A percentile compares a stretch with the other conserved stretches of the same genome.
These are phyloP conservation scores for Ephemerocybe angulata DNA, from an alignment of 768 basidiomycete species.

Conservation along the genomic window DNA sequence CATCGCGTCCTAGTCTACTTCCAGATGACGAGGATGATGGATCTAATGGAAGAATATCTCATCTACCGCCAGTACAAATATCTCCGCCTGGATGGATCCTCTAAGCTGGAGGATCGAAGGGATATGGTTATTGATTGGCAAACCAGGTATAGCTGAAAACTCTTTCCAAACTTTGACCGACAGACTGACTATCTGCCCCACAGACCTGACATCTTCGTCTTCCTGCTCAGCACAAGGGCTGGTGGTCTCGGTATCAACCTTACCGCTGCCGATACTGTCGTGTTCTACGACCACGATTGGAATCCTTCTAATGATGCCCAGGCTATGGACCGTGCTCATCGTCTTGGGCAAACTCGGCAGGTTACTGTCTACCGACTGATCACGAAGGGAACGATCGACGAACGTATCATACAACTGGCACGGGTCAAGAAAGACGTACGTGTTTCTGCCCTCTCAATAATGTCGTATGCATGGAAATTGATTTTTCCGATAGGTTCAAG, in stretches of 20 bases:
- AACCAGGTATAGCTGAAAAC: constrained; percentile 60
- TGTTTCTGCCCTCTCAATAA: constrained; percentile 9
- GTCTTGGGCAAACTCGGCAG: constrained; percentile 93
- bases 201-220: constrained; percentile 86
- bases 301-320: constrained; percentile 98
- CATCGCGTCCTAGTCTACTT: constrained; percentile 96
- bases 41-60: constrained; percentile 97
- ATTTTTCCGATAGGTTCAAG: constrained; percentile 71
- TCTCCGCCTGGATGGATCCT: constrained; percentile 86
- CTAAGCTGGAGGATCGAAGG: constrained; percentile 90
- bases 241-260: constrained; percentile 96
- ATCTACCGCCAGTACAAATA: constrained; percentile 97
- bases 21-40: constrained; percentile 99
- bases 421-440: constrained; percentile 94
- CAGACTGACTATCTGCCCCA: constrained; percentile 3
- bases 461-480: constrained; percentile 7
- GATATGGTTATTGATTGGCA: constrained; percentile 99
- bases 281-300: constrained; percentile 96
- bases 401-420: constrained; percentile 94
- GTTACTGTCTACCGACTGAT: constrained; percentile 96
- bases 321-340: constrained; percentile 97
- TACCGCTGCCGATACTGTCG: constrained; percentile 92
- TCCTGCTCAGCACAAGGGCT: constrained; percentile 88
- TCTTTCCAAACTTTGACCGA: neutral
- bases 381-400: constrained; percentile 92